Conservation (phyloP, 1,284 basidiomycete species). For the Irpex lacteus region DNA sequence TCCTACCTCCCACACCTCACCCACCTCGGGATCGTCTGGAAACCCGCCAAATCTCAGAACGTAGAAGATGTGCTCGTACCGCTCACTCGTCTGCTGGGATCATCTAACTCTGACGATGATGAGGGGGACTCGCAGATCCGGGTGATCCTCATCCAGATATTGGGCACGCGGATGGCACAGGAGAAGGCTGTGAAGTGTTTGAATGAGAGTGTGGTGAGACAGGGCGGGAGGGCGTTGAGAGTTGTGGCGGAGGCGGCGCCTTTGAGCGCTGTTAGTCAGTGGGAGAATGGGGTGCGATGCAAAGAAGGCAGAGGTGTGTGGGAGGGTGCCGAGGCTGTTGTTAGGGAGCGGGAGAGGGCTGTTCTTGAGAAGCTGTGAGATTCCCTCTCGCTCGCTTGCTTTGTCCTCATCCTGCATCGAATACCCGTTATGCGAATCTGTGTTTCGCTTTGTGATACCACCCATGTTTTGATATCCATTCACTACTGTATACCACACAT, state of each 20-base stretch:
- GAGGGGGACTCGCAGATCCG: conserved; percentile 15
- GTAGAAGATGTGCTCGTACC: conserved; percentile 21
- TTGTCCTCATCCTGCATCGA: too few species aligned
- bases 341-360: conserved; percentile 15
- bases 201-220: conserved; percentile 22
- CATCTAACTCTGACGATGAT: conserved; percentile 8
- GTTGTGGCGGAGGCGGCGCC: conserved; percentile 34
- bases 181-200: conserved; percentile 21
- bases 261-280: conserved; percentile 30
- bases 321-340: conserved; percentile 27
- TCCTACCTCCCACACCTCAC: conserved; percentile 31
- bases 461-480: too few species aligned
- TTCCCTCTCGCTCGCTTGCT: not conserved
- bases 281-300: conserved; percentile 27
- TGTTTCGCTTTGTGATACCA: too few species aligned
- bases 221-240: conserved; percentile 22
- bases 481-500: too few species aligned
- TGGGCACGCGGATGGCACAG: conserved; percentile 19
- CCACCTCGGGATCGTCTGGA: conserved; percentile 35
- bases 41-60: conserved; percentile 20
- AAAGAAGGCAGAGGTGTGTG: conserved; percentile 25
- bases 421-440: too few species aligned
- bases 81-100: conserved; percentile 18
- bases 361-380: not conserved
- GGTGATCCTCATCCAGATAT: conserved; percentile 33